Base-by-base conservation (phyloP, 345 rosid genomes). In the Aquilaria yunnanensis region DNA sequence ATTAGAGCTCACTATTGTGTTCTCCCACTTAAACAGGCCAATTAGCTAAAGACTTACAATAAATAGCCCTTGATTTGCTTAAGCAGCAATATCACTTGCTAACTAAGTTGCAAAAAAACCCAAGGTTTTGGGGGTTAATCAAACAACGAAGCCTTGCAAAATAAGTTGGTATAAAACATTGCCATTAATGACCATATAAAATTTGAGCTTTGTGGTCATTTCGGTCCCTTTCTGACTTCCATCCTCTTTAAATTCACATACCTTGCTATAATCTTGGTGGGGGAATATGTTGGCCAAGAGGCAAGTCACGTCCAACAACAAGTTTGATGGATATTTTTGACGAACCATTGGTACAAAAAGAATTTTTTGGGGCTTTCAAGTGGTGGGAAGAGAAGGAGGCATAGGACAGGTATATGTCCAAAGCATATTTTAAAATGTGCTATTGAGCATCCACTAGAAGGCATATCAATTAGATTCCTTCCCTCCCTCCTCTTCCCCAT, bases 341-440 rank as follows among this genome's bases (percentile, higher is more conserved):
- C 75, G 71, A 80, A 78, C 65, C 60, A 64, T 37, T 37, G 43
- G 43, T 8, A 37, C 8, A 0, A 37, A 37, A 37, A 37, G 1
- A 5, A 5, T 4, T 1, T 57, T 62, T 51, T 62, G 30, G 14
- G 41, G 47, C 14, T 43, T n/a, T 63, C 81, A 75, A 84, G 96
- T 86, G 88, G 90, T 37, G 43, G 8, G 43, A 37, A 8, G 4
- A 37, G 43, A 8, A 69, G 71, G 82, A 76, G 68, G 83, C 83
- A 82, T 74, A 78, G 74, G 77, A 75, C 77, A 69, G 68, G 41
- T 32, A 70, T 62, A 68, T 66, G 68, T 49, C 64, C 58, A 33
- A 64, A 68, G 86, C 77, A 84, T 87, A 77, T 87, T 79, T 82
- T 65, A 61, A 85, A 80, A 80, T 84, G 79, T 80, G 81, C 85